phyloP scores from a whole-genome alignment of 2,329 filamentous ascomycete genomes.

The Fusarium gaditjirri region DNA sequence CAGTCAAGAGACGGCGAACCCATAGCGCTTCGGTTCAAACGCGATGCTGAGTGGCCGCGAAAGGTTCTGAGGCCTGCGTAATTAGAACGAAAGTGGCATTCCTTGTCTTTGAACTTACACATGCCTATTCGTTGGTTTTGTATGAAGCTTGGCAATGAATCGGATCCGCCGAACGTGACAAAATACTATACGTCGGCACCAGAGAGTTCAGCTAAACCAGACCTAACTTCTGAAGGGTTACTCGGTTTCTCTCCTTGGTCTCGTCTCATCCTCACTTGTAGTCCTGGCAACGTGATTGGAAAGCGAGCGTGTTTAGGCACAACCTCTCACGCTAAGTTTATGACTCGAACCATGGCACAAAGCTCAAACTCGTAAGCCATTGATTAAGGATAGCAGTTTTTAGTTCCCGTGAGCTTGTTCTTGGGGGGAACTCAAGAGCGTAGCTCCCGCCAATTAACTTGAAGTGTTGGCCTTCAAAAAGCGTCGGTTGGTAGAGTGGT shows the following conservation, averaged over 20 bases:
- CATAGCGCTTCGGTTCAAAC: not conserved
- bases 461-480: not conserved
- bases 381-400: constrained; percentile 11
- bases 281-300: not conserved
- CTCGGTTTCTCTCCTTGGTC: constrained; percentile 1
- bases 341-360: not conserved
- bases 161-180: not conserved
- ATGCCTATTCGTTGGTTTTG: not conserved
- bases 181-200: not conserved
- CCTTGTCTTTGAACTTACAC: not conserved
- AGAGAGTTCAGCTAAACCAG: not conserved
- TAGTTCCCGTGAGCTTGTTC: constrained; percentile 33
- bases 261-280: not conserved
- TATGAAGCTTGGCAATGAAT: not conserved
- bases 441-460: constrained; percentile 16
- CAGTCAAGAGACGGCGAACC: not conserved
- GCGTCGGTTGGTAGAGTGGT: constrained; percentile 10
- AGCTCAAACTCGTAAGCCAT: not conserved
- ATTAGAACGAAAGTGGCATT: constrained; percentile 1
- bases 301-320: not conserved
- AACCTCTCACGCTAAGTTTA: not conserved
- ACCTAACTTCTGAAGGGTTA: not conserved
- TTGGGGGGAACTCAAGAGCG: not conserved
- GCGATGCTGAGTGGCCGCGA: not conserved
- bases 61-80: not conserved